Base-by-base conservation (phyloP, 2,329 filamentous ascomycete genomes). In the Aspergillus hiratsukae region DNA sequence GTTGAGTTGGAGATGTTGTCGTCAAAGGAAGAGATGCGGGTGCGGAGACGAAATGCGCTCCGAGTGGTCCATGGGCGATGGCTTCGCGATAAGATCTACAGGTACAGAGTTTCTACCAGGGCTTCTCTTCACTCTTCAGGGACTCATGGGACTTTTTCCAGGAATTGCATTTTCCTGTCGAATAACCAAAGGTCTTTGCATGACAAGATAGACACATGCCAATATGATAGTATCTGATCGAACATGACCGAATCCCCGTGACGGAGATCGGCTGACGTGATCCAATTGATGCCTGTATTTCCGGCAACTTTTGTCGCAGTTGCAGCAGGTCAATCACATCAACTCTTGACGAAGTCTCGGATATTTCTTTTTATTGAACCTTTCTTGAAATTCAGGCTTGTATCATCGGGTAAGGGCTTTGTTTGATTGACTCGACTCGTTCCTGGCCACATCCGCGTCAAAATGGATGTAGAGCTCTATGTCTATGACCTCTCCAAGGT, bases 381-480 rank as follows among this genome's bases (percentile, higher is more conserved):
- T 37, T 17, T 21, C 6, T 31, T 28, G 23, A 21, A 28, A 45
- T 29, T 35, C n/a, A 50, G 48, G 35, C 31, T 17, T 27, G 28
- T 46, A 28, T 52, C 28, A 4, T 27, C 29, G 7, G 5, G 14
- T 37, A 37, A 17, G 5, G 5, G 6, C 31, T 37, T 37, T 14
- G 17, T 17, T 17, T 37, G 31, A 37, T 6, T 37, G 21, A n/a
- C 11, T 4, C 17, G 21, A 35, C 10, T n/a, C 31, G 9, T 10
- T 35, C 29, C 31, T 31, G 25, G 25, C 19, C 52, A 40, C 29
- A 49, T 51, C 54, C 51, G 21, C 14, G 9, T 37, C 52, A 62
- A 41, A 19, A 91, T 91, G 88, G 87, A 91, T 56, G 87, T 93
- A 51, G 81, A 90, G 66, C 78, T 93, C 28, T 86, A 91, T 56